Evolutionary conservation across 1,139 yeast species (phyloP).

Genomic region (Saccharomyces hybrid): DNA sequence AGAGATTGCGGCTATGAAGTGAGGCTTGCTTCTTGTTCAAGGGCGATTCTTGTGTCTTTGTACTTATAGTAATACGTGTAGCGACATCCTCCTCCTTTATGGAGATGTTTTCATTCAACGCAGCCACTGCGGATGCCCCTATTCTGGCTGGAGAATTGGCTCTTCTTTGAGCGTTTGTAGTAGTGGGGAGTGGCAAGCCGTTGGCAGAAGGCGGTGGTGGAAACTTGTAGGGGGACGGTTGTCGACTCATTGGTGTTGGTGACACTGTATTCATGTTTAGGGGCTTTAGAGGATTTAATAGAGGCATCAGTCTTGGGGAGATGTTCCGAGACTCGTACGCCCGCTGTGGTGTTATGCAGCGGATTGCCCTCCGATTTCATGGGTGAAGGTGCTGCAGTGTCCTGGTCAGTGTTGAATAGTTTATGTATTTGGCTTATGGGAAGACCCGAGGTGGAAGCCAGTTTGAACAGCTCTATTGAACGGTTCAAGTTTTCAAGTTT

Average conservation of each 20-base stretch:
- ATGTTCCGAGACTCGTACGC: neutral
- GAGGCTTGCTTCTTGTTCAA: slow-evolving; percentile 5
- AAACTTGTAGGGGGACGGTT: slow-evolving; percentile 20
- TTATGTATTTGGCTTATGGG: slow-evolving; percentile 64
- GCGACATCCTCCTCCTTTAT: slow-evolving; percentile 30
- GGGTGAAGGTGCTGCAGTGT: neutral
- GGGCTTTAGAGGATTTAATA: neutral
- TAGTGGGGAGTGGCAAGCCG: slow-evolving; percentile 3
- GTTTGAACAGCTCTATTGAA: slow-evolving; percentile 53
- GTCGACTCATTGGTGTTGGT: slow-evolving; percentile 7
- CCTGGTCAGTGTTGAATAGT: slow-evolving; percentile 39
- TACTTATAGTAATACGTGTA: slow-evolving; percentile 1
- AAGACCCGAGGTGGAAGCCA: slow-evolving; percentile 56
- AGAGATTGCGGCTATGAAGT: slow-evolving; percentile 14
- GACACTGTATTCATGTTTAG: slow-evolving; percentile 9
- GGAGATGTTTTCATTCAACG: slow-evolving; percentile 32
- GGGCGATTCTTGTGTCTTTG: slow-evolving; percentile 5
- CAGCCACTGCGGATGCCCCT: slow-evolving; percentile 67
- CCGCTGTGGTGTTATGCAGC: neutral
- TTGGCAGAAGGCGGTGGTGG: slow-evolving; percentile 14
- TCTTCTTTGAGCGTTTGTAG: slow-evolving; percentile 31
- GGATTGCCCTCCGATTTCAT: neutral
- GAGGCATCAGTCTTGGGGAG: neutral
- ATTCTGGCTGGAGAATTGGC: slow-evolving; percentile 63
- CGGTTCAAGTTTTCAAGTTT: slow-evolving; percentile 55